phyloP scores from a whole-genome alignment of 1,284 basidiomycete species.

The Ganoderma multipileum region DNA sequence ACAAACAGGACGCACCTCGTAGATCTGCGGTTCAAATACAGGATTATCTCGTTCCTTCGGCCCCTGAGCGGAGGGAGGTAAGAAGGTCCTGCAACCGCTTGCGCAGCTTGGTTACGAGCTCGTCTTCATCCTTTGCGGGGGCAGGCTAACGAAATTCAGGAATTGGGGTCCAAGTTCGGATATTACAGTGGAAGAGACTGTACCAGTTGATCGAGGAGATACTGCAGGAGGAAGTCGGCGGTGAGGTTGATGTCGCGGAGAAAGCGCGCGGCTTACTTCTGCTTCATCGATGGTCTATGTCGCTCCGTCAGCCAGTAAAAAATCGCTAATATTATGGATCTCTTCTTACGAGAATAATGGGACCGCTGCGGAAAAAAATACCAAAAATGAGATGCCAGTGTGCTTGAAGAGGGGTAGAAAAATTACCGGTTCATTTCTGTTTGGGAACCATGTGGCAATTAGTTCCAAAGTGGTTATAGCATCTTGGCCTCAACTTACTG shows the following conservation, averaged over 20 bases:
- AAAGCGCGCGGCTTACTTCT: slow-evolving; percentile 27
- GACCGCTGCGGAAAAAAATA: slow-evolving; percentile 8
- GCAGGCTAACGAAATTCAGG: slow-evolving; percentile 30
- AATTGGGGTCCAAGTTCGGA: background rate
- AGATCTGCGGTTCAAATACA: background rate
- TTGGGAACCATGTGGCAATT: too few species aligned
- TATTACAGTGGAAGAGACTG: background rate
- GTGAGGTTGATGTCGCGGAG: background rate
- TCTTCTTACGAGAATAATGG: slow-evolving; percentile 20
- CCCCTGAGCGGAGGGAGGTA: slow-evolving; percentile 33
- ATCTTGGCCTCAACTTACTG: background rate
- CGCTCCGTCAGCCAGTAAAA: background rate
- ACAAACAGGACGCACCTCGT: background rate
- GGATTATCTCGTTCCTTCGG: slow-evolving; percentile 31
- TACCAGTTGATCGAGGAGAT: slow-evolving; percentile 41
- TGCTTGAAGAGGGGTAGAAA: background rate
- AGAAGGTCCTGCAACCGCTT: slow-evolving; percentile 37
- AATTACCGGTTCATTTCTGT: slow-evolving; percentile 2
- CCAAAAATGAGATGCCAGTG: background rate
- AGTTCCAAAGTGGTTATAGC: background rate
- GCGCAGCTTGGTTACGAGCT: slow-evolving; percentile 36
- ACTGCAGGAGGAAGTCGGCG: slow-evolving; percentile 23
- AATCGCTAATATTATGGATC: background rate
- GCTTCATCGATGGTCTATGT: slow-evolving; percentile 41
- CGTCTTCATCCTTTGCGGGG: slow-evolving; percentile 37